Base-by-base conservation (phyloP, 768 basidiomycete species). In the Lentinula sp. region DNA sequence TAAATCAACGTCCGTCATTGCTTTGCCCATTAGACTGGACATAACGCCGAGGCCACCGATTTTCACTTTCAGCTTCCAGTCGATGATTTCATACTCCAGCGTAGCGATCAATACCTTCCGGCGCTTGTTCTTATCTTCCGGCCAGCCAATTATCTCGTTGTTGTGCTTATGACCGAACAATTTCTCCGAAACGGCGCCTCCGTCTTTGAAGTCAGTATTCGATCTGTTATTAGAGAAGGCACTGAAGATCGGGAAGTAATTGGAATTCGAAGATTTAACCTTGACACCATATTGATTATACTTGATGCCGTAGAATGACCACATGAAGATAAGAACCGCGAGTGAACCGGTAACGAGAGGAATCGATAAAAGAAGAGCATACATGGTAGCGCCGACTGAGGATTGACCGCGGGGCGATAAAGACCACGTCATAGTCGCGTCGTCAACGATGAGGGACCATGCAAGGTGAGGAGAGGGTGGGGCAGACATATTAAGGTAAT, bases 31-130 rank as follows among this genome's bases (percentile, higher is more conserved):
- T 39, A 97, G 79, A 74, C 88, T 88, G 6, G 95, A 96, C 95
- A 97, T 97, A 77, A 96, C 95, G 80, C 95, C 95, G 23, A 97
- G 81, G 75, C 95, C 95, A 76, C 95, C 95, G 64, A 96, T 96
- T 80, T 96, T 96, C 79, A 97, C 95, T 74, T 97, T 97, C 62
- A 95, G 74, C 76, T 95, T 95, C 95, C 95, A 97, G 71, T 97
- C 95, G 69, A 97, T 87, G 70, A 97, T 91, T 73, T 97, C 95
- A 74, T 97, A 97, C 74, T 97, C 95, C 56, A 97, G 81, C 0
- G 95, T 96, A n/a, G 95, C 79, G 63, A 97, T 97, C 52, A 97
- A 82, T 33, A 95, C 93, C 73, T 91, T 93, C 71, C 95, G 82
- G 53, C 95, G 86, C 74, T 96, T 97, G 69, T 87, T 82, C 76